phyloP scores from a whole-genome alignment of 2,329 filamentous ascomycete species.

The Colletotrichum salicis region DNA sequence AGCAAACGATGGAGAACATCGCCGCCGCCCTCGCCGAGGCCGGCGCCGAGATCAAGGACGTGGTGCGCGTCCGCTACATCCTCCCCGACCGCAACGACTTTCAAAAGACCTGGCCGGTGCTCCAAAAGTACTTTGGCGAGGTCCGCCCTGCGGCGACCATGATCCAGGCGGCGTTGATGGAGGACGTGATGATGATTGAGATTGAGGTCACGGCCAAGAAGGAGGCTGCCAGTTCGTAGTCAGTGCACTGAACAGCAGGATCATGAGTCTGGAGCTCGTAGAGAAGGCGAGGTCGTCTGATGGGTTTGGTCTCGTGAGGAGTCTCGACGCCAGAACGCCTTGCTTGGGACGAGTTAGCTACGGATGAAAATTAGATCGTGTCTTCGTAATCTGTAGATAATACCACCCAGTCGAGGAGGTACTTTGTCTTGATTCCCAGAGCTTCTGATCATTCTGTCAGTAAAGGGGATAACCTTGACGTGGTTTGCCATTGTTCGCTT shows the following conservation, averaged over 20 bases:
- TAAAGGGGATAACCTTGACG: too few species aligned
- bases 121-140: conserved; percentile 60
- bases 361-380: too few species aligned
- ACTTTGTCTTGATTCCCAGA: too few species aligned
- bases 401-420: too few species aligned
- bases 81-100: conserved; percentile 60
- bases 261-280: neutral
- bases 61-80: conserved; percentile 64
- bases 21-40: conserved; percentile 56
- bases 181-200: conserved; percentile 58
- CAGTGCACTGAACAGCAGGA: neutral
- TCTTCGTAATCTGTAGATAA: too few species aligned
- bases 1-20: conserved; percentile 62
- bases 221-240: neutral
- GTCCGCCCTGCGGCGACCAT: conserved; percentile 65
- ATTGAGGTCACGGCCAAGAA: conserved; percentile 54
- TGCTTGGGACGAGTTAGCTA: too few species aligned
- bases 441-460: too few species aligned
- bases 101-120: conserved; percentile 58
- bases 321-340: too few species aligned
- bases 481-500: too few species aligned
- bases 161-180: conserved; percentile 61
- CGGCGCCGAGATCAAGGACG: conserved; percentile 54
- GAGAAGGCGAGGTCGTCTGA: neutral
- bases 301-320: neutral